phyloP scores from a whole-genome alignment of 306 rosid genomes.

The Prunus mongolica region DNA sequence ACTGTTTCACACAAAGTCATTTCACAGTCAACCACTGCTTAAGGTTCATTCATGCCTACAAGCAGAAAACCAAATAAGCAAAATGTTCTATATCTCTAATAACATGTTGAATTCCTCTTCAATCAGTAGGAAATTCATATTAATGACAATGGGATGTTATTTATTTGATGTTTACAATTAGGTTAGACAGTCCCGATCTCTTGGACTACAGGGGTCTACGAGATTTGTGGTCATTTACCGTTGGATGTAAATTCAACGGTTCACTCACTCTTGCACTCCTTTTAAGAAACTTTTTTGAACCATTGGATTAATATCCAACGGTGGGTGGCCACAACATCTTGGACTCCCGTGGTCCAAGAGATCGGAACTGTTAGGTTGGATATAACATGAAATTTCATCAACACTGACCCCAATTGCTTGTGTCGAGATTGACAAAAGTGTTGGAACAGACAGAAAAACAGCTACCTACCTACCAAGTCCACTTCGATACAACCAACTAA shows the following conservation, averaged over 20 bases:
- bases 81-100: background rate
- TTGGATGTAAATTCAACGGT: too few relatives aligned
- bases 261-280: too few relatives aligned
- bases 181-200: background rate
- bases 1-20: conserved; percentile 39
- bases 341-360: too few relatives aligned
- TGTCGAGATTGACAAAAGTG: background rate
- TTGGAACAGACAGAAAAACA: background rate
- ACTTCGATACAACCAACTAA: background rate
- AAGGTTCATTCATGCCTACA: conserved; percentile 18
- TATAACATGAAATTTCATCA: background rate
- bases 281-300: too few relatives aligned
- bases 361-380: background rate
- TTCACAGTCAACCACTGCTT: conserved; percentile 26
- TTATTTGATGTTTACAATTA: background rate
- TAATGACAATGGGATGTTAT: background rate
- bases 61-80: conserved; percentile 20
- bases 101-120: background rate
- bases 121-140: background rate
- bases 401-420: background rate
- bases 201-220: too few relatives aligned
- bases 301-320: too few relatives aligned
- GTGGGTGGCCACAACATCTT: too few relatives aligned
- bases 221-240: too few relatives aligned
- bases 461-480: background rate